Percentiles rank a stretch among this genome's conserved stretches.
Conservation (phyloP, 495 filamentous ascomycete genomes). For the Podospora sp. region DNA sequence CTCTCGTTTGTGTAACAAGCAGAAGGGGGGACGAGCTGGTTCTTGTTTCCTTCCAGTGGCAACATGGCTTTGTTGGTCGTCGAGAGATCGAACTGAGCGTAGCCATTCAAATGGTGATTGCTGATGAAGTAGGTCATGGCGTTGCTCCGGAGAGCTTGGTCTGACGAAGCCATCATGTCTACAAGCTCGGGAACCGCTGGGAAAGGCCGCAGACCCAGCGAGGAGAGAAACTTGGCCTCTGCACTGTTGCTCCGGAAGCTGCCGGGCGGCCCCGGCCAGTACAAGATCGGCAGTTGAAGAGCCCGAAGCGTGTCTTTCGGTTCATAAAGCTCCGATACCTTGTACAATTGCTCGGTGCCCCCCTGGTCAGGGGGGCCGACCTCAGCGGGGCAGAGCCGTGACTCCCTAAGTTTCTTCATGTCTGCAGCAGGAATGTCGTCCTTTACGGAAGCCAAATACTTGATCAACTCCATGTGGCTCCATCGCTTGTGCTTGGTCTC, state of each 20-base stretch:
- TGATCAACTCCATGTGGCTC: conserved; percentile 93
- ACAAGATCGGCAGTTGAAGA: conserved; percentile 75
- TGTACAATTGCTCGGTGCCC: conserved; percentile 61
- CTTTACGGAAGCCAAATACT: conserved; percentile 85
- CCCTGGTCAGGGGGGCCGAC: conserved; percentile 50
- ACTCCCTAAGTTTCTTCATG: conserved; percentile 72
- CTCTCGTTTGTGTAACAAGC: conserved; percentile 81
- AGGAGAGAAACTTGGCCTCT: conserved; percentile 72
- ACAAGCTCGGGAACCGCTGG: conserved; percentile 73
- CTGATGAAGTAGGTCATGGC: conserved; percentile 82
- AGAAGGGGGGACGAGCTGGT: conserved; percentile 65
- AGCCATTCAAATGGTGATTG: conserved; percentile 76
- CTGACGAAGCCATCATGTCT: conserved; percentile 69
- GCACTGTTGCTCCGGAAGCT: conserved; percentile 60
- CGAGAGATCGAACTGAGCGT: conserved; percentile 61
- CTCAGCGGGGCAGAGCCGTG: conserved; percentile 83
- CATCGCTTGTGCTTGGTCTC: conserved; percentile 62
- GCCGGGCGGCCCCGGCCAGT: conserved; percentile 73
- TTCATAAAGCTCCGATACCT: conserved; percentile 82
- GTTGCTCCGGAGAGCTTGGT: conserved; percentile 59
- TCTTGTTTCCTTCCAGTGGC: conserved; percentile 66
- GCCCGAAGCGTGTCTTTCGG: conserved; percentile 70
- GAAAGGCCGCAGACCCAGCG: conserved; percentile 68
- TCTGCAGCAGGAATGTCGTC: conserved; percentile 88
- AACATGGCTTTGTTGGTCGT: conserved; percentile 66